Evolutionary conservation across 2,329 filamentous ascomycete species (phyloP).

Genomic region (Tricladium varicosporioides): DNA sequence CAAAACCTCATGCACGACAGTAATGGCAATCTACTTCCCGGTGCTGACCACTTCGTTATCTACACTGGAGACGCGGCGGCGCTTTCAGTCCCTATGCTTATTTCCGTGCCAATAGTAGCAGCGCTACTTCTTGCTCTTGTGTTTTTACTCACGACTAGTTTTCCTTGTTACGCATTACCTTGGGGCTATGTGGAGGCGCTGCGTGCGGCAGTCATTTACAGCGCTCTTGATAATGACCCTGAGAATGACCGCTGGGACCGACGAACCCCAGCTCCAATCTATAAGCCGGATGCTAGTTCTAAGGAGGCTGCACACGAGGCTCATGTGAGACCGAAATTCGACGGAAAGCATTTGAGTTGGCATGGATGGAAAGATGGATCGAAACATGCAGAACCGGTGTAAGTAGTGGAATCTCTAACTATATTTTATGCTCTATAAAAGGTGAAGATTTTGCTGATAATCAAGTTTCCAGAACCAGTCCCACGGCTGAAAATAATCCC

Average conservation of each 20-base stretch:
- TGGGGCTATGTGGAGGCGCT: slow-evolving; percentile 9
- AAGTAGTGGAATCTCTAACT: background rate
- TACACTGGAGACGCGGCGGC: slow-evolving; percentile 29
- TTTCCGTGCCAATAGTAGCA: slow-evolving; percentile 22
- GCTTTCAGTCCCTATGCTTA: slow-evolving; percentile 25
- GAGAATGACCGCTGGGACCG: background rate
- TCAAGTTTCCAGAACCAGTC: no score
- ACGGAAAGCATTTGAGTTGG: background rate
- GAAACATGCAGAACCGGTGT: background rate
- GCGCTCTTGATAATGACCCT: slow-evolving; percentile 3
- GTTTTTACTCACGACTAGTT: slow-evolving; percentile 9
- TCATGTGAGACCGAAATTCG: background rate
- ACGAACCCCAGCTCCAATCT: background rate
- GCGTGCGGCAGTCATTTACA: slow-evolving; percentile 9
- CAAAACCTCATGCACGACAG: slow-evolving; percentile 20
- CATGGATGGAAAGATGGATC: background rate
- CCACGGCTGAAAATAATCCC: no score
- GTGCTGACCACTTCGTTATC: slow-evolving; percentile 29
- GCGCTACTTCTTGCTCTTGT: slow-evolving; percentile 5
- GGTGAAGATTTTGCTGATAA: no score
- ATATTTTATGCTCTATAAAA: background rate
- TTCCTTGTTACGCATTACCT: background rate
- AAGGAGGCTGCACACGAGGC: background rate
- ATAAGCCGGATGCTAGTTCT: background rate
- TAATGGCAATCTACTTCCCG: slow-evolving; percentile 9